These are phyloP conservation scores for Zancudomyces culisetae DNA, from an alignment of 371 early-diverging fungal species.

Conservation along the genomic window DNA sequence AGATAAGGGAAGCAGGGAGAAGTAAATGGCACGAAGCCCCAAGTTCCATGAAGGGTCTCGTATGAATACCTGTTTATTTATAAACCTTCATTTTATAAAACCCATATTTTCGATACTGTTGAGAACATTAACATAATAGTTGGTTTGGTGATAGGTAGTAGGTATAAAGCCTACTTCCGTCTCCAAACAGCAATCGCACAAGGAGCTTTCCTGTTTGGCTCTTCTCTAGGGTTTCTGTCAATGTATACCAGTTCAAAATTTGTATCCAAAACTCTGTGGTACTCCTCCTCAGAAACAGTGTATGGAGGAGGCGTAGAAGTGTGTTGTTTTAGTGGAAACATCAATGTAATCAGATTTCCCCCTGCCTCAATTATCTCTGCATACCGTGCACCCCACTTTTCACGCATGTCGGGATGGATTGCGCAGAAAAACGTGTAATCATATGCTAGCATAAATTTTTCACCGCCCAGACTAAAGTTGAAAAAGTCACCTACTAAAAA, in stretches of 20 bases:
- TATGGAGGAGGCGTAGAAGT: conserved; percentile 43
- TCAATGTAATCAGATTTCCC: conserved; percentile 59
- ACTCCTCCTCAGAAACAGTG: conserved; percentile 28
- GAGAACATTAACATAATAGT: no score
- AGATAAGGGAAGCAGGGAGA: no score
- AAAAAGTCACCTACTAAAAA: conserved; percentile 56
- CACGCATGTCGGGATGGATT: conserved; percentile 40
- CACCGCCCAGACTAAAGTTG: conserved; percentile 30
- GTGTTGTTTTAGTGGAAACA: conserved; percentile 44
- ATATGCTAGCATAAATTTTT: conserved; percentile 50
- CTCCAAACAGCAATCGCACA: conserved; percentile 2
- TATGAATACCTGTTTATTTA: no score
- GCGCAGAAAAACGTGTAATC: conserved; percentile 86
- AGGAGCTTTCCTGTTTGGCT: not conserved
- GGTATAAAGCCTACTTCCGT: conserved; percentile 1
- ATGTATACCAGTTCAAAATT: conserved; percentile 37
- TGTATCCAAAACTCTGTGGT: conserved; percentile 27
- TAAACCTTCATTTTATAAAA: no score
- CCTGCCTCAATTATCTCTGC: conserved; percentile 44
- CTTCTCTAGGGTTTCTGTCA: conserved; percentile 7
- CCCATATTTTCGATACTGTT: no score
- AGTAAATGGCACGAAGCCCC: no score
- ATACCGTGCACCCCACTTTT: conserved; percentile 50
- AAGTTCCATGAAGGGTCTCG: no score
- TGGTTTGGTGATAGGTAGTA: no score